Evolutionary conservation across 352 stramenopile species (phyloP).

Genomic region (Pythium aphanidermatum): DNA sequence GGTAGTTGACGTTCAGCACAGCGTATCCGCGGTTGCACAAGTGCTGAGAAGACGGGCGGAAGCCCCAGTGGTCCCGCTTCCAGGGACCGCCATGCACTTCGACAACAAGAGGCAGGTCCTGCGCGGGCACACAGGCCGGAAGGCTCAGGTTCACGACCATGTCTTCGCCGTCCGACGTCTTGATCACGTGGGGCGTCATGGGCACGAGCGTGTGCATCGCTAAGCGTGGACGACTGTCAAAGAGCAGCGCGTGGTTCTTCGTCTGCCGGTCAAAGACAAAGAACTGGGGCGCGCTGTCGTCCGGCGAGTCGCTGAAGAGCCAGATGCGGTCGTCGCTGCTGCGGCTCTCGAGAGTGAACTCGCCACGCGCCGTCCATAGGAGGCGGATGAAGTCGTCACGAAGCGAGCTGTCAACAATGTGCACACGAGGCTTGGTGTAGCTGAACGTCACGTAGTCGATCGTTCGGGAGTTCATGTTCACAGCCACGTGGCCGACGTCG

Average conservation of each 20-base stretch:
- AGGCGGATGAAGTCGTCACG: slow-evolving; percentile 26
- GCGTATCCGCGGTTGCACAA: slow-evolving; percentile 44
- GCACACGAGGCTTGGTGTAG: slow-evolving; percentile 27
- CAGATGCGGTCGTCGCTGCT: slow-evolving; percentile 52
- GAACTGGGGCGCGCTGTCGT: slow-evolving; percentile 47
- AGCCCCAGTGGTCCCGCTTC: slow-evolving; percentile 27
- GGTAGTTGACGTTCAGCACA: slow-evolving; percentile 52
- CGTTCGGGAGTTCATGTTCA: slow-evolving; percentile 21
- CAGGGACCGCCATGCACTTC: slow-evolving; percentile 37
- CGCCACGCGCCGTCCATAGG: slow-evolving; percentile 8
- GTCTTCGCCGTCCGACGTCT: slow-evolving; percentile 35
- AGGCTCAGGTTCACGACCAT: slow-evolving; percentile 43
- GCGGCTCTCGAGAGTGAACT: slow-evolving; percentile 26
- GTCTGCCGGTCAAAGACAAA: slow-evolving; percentile 33
- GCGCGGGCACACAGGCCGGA: slow-evolving; percentile 19
- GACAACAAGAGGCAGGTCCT: slow-evolving; percentile 33
- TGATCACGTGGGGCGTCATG: slow-evolving; percentile 32
- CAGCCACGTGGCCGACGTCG: slow-evolving; percentile 24
- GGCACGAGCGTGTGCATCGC: slow-evolving; percentile 28
- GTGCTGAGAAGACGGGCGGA: slow-evolving; percentile 28
- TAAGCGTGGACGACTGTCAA: slow-evolving; percentile 30
- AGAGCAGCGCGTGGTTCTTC: slow-evolving; percentile 26
- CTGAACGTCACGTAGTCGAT: slow-evolving; percentile 29
- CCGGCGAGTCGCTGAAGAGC: slow-evolving; percentile 48
- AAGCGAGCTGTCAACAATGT: slow-evolving; percentile 26